Evolutionary conservation across 768 basidiomycete species (phyloP).

Genomic region (Holtermannia corniformis): DNA sequence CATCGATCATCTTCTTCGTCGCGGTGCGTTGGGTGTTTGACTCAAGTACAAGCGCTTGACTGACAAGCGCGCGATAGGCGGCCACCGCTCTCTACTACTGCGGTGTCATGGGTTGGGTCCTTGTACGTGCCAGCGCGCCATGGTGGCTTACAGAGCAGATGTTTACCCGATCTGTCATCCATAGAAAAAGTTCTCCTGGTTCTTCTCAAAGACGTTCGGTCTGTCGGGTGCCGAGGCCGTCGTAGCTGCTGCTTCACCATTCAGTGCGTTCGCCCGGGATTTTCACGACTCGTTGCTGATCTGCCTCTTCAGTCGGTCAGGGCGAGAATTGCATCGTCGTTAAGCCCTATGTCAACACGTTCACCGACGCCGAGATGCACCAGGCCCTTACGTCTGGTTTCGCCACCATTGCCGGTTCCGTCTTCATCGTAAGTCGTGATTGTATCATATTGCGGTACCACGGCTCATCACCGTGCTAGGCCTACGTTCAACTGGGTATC

Average conservation of each 20-base stretch:
- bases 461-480: too few relatives aligned
- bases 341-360: slow-evolving; percentile 68
- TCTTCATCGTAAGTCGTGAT: slow-evolving; percentile 47
- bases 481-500: slow-evolving; percentile 53
- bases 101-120: slow-evolving; percentile 86
- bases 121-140: too few relatives aligned
- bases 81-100: slow-evolving; percentile 81
- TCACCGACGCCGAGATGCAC: slow-evolving; percentile 80
- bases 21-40: too few relatives aligned
- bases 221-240: slow-evolving; percentile 92
- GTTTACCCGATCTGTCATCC: too few relatives aligned
- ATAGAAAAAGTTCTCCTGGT: slow-evolving; percentile 82
- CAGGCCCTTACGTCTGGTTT: slow-evolving; percentile 48
- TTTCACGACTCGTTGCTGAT: too few relatives aligned
- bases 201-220: slow-evolving; percentile 85
- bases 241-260: slow-evolving; percentile 86
- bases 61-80: too few relatives aligned
- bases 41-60: too few relatives aligned
- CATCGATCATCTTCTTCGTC: slow-evolving; percentile 85
- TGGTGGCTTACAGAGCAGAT: too few relatives aligned
- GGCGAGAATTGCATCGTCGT: slow-evolving; percentile 74
- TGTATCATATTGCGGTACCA: neutral
- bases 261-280: too few relatives aligned
- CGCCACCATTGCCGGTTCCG: slow-evolving; percentile 85
- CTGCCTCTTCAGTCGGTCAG: too few relatives aligned